phyloP scores from a whole-genome alignment of 192 early-diverging fungal species.

The Blastocladiella britannica region DNA sequence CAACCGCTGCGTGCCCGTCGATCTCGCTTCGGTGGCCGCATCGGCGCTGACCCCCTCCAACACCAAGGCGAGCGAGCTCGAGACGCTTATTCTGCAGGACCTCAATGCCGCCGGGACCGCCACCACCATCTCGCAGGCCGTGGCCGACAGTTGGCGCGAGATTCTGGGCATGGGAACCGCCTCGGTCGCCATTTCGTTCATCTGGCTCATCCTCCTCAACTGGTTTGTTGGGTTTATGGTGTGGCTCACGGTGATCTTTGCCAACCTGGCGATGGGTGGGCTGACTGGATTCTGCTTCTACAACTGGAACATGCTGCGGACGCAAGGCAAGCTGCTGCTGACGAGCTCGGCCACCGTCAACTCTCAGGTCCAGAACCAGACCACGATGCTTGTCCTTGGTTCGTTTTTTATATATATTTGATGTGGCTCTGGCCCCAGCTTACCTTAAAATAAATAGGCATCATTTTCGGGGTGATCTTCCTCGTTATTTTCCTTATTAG shows the following conservation, averaged over 20 bases:
- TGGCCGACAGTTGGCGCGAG: not conserved
- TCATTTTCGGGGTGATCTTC: not conserved
- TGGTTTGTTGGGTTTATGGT: not conserved
- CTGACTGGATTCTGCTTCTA: not conserved
- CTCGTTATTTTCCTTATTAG: not conserved
- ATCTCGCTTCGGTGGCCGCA: too few species aligned
- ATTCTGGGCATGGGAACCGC: not conserved
- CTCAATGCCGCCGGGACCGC: not conserved
- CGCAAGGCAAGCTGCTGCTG: not conserved
- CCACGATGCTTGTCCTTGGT: too few species aligned
- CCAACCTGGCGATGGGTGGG: not conserved
- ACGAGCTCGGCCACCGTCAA: not conserved
- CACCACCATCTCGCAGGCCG: not conserved
- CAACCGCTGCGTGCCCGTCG: too few species aligned
- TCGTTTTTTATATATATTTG: too few species aligned
- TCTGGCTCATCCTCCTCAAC: not conserved
- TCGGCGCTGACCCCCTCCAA: too few species aligned
- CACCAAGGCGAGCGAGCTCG: too few species aligned
- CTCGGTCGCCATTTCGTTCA: not conserved
- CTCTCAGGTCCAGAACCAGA: not conserved
- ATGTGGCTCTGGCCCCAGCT: too few species aligned
- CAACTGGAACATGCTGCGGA: not conserved
- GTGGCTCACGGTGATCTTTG: not conserved
- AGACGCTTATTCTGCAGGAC: not conserved
- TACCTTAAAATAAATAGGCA: too few species aligned